Base-by-base conservation (phyloP, 2,329 filamentous ascomycete species). In the Ophiocordyceps australis region DNA sequence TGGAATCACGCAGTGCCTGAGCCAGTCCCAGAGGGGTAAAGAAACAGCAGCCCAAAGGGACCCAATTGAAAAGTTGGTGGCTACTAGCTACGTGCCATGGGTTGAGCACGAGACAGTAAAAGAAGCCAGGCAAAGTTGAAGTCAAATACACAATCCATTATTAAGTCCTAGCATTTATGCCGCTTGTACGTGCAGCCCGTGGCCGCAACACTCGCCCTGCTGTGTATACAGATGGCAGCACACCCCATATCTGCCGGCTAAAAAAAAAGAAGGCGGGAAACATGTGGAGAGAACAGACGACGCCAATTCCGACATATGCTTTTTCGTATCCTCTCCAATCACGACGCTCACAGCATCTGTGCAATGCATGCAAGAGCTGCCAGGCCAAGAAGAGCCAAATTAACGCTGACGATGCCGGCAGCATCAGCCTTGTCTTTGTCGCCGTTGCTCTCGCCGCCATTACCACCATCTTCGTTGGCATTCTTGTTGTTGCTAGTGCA, bases 401-500 rank as follows among this genome's bases (percentile, higher is more conserved):
- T 66, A 38, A 59, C 47, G 30, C 46, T 45, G 20, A 62, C 32
- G 14, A 57, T 39, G 28, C 55, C 55, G 23, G 59, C 54, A 27
- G 58, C 62, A 27, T 49, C 49, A 33, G 50, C 20, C 15, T 31
- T 24, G 20, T 50, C 39, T n/a, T n/a, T n/a, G 27, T 49, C 38
- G 23, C 45, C 32, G 23, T 36, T 35, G 30, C 35, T 36, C 29
- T 30, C 28, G 29, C 30, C 39, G 27, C 40, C 36, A 15, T 34
- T 33, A 28, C 46, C 41, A 28, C 43, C 44, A 25, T 46, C 60
- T 35, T 57, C 44, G 51, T 68, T 67, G 45, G 65, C 65, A 23
- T 56, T 42, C 25, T 48, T 47, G 43, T 63, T 59, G 45, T 65
- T 54, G 42, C 54, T 54, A 16, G 48, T 48, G 57, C 67, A 73